Conservation (phyloP, 352 stramenopile species). For the Phytophthora litchii region DNA sequence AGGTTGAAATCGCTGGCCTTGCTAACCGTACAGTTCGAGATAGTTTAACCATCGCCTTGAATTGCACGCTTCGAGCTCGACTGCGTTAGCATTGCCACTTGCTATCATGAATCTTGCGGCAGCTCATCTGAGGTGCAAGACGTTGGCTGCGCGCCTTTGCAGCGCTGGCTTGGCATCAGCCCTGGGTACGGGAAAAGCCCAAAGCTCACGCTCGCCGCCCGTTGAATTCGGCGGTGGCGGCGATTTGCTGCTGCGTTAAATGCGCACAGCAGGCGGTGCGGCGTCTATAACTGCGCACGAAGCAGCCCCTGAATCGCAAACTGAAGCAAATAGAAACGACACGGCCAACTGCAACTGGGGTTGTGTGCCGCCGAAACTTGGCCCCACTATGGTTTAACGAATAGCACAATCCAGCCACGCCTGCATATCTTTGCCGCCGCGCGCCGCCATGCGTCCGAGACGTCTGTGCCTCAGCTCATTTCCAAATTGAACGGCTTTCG, state of each 20-base stretch:
- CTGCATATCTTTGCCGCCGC: constrained; percentile 57
- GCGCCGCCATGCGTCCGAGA: background rate
- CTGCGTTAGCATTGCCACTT: too few relatives aligned
- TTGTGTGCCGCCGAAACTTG: constrained; percentile 15
- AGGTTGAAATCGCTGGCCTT: too few relatives aligned
- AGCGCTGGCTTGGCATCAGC: constrained; percentile 1
- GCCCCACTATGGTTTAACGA: constrained; percentile 30
- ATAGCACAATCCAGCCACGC: constrained; percentile 14
- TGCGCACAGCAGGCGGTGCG: constrained; percentile 1
- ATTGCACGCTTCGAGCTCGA: too few relatives aligned
- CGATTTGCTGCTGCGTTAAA: constrained; percentile 19
- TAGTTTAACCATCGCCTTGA: constrained; percentile 8
- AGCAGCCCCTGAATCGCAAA: constrained; percentile 29
- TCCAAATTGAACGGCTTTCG: constrained; percentile 27
- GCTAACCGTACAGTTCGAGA: background rate
- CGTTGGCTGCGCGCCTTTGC: constrained; percentile 17
- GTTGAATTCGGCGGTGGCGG: constrained; percentile 17
- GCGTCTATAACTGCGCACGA: constrained; percentile 24
- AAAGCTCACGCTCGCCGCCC: constrained; percentile 3
- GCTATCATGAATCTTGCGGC: too few relatives aligned
- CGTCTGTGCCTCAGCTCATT: constrained; percentile 28
- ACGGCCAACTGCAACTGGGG: constrained; percentile 28
- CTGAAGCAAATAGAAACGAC: constrained; percentile 32
- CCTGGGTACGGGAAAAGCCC: constrained; percentile 1
- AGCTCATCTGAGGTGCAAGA: background rate